Base-by-base conservation (phyloP, 2,329 filamentous ascomycete species). In the Fusarium sp. region DNA sequence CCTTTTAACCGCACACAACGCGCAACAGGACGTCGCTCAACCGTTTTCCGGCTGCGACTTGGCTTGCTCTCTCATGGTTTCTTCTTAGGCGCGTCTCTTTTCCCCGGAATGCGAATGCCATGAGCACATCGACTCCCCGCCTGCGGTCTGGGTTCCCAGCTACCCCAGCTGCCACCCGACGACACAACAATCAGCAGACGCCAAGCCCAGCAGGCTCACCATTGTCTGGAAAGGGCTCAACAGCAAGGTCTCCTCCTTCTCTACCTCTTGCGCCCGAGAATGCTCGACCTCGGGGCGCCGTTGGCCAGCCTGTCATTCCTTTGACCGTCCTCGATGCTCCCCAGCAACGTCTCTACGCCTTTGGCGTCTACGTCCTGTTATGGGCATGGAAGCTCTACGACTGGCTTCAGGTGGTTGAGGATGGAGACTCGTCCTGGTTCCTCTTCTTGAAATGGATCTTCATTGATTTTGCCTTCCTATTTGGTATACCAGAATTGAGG, bases 371-470 rank as follows among this genome's bases (percentile, higher is more conserved):
- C 74, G 75, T 88, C 37, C 81, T 84, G 29, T 78, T 99, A 21
- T 84, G 91, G 76, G 88, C 87, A 58, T 98, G 92, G 89, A 89
- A 92, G 70, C 77, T 95, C 31, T 97, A 93, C 75, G 93, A 99
- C 78, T 96, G 91, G 80, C 86, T 88, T 64, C 86, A 85, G 53
- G 78, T 94, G 61, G 83, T 93, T 35, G 88, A 93, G 53, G 90
- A 94, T 63, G 91, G 96, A 63, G 86, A 91, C 55, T 89, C 92
- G 70, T 96, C 93, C n/a, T 88, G 95, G 60, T 90, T 88, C 84
- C 83, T 94, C 44, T 97, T 97, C 72, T 79, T 96, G 71, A 99
- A 98, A 84, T 99, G 95, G 95, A 85, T 91, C 61, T 82, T 88
- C 54, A 85, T 99, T 62, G 95, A 99, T 77, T 90, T 91, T 58